A percentile compares a stretch with the other conserved stretches of the same genome.
Evolutionary conservation across 345 rosid species (phyloP).

Genomic region (Boechera retrofracta): DNA sequence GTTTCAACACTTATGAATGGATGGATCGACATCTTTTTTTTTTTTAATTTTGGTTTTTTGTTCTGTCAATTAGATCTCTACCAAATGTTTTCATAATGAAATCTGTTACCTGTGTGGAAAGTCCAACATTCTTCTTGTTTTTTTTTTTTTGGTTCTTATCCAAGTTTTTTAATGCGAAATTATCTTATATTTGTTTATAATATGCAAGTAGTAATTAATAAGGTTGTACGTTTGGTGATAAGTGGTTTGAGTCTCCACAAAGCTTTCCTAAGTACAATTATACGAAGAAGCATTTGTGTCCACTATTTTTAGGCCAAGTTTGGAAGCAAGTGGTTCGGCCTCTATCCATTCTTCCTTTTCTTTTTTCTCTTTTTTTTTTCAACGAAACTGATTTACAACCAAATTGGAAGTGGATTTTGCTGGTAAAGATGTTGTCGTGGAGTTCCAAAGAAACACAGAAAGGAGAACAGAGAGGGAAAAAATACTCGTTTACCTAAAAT

Average conservation of each 20-base stretch:
- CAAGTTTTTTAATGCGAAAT: background rate
- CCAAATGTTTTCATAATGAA: background rate
- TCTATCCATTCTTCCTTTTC: background rate
- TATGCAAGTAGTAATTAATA: background rate
- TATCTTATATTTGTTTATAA: background rate
- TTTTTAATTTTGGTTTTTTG: background rate
- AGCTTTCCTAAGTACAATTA: background rate
- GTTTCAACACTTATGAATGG: constrained; percentile 15
- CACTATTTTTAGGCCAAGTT: constrained; percentile 1
- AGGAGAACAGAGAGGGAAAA: background rate
- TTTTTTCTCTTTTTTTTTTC: background rate
- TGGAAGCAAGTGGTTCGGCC: background rate
- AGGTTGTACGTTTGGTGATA: constrained; percentile 19
- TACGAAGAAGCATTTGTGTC: constrained; percentile 13
- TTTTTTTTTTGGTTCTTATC: constrained; percentile 3
- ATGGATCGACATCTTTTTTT: constrained; percentile 14
- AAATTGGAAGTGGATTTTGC: background rate
- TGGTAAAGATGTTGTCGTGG: background rate
- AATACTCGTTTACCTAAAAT: background rate
- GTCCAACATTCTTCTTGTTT: background rate
- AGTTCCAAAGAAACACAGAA: background rate
- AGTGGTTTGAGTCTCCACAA: constrained; percentile 18
- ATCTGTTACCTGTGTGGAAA: constrained; percentile 11
- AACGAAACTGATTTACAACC: background rate
- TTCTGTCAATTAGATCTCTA: background rate